Conservation (phyloP, 2,329 filamentous ascomycete genomes). For the Stachybotrys elegans region DNA sequence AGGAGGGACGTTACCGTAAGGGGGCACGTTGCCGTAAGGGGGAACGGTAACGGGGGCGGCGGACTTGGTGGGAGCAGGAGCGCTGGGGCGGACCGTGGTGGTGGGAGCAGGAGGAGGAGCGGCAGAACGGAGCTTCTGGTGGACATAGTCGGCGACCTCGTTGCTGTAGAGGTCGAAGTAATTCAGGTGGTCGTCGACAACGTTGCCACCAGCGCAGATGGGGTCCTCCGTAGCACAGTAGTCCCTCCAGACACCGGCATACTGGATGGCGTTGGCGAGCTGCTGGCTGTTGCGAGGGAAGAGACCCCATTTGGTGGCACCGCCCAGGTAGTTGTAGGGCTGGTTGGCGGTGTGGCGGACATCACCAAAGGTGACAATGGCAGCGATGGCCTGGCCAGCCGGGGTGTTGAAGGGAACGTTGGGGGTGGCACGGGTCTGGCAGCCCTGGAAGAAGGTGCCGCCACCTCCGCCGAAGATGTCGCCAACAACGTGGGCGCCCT, state of each 20-base stretch:
- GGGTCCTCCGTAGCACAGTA: conserved; percentile 30
- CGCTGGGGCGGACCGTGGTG: no score
- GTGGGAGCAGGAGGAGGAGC: neutral
- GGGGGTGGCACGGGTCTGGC: conserved; percentile 6
- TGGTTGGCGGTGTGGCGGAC: conserved; percentile 25
- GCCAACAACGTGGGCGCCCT: conserved; percentile 33
- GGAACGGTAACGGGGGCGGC: neutral
- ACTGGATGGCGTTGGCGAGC: conserved; percentile 19
- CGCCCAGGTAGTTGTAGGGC: conserved; percentile 24
- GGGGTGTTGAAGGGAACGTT: neutral
- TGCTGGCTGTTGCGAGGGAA: conserved; percentile 20
- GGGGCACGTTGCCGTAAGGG: neutral
- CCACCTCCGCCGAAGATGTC: conserved; percentile 30
- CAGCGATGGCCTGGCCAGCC: neutral
- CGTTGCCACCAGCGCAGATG: conserved; percentile 30
- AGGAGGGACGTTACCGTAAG: neutral
- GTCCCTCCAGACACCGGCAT: conserved; percentile 17
- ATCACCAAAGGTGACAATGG: conserved; percentile 19
- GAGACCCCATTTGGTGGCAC: conserved; percentile 14
- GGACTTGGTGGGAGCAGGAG: neutral
- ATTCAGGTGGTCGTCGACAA: conserved; percentile 26
- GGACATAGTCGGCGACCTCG: conserved; percentile 10
- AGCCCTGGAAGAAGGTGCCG: conserved; percentile 26
- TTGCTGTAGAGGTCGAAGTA: conserved; percentile 28
- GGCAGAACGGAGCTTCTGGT: conserved; percentile 1